Evolutionary conservation across 371 early-diverging fungal genomes (phyloP).

Genomic region (Mortierella sp.): DNA sequence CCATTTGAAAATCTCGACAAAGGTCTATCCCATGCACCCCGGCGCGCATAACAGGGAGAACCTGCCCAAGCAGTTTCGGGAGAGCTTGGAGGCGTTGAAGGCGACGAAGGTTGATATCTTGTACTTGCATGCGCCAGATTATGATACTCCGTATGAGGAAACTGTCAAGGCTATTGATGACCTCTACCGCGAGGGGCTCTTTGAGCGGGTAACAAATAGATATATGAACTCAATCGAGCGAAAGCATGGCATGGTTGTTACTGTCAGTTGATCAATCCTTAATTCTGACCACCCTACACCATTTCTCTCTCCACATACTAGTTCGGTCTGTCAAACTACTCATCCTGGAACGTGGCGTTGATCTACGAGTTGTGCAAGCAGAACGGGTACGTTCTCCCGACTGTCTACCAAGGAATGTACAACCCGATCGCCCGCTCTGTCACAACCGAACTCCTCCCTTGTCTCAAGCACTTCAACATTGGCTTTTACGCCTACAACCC

Average conservation of each 20-base stretch:
- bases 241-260: too few species aligned
- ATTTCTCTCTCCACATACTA: neutral
- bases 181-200: constrained; percentile 59
- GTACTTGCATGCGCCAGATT: constrained; percentile 66
- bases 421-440: constrained; percentile 66
- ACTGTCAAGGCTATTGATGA: constrained; percentile 60
- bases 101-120: constrained; percentile 60
- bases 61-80: constrained; percentile 58
- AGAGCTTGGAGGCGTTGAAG: constrained; percentile 53
- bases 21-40: constrained; percentile 61
- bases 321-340: constrained; percentile 64
- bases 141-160: constrained; percentile 57
- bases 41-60: constrained; percentile 64
- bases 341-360: constrained; percentile 61
- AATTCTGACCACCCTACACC: neutral
- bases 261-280: neutral
- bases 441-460: constrained; percentile 19
- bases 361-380: constrained; percentile 59
- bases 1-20: constrained; percentile 53
- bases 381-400: constrained; percentile 60
- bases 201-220: constrained; percentile 55
- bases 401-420: constrained; percentile 62
- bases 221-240: too few species aligned
- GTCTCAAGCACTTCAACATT: constrained; percentile 20
- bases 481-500: constrained; percentile 70